phyloP scores from a whole-genome alignment of 169 alveolate genomes.

The Amoebophrya sp. region DNA sequence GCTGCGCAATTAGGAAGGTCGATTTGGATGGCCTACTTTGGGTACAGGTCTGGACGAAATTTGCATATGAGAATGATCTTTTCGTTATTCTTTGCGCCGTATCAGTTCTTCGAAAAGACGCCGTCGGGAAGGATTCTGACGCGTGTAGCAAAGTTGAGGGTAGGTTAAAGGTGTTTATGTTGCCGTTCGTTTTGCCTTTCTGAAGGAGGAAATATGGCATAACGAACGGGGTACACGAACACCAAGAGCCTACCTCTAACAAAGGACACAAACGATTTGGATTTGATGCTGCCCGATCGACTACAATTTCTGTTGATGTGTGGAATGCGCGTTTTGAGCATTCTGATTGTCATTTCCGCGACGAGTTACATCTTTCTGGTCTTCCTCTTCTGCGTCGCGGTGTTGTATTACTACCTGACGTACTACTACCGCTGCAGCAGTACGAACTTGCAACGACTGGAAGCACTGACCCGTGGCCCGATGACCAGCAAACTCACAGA shows the following conservation, averaged over 20 bases:
- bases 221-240: too few relatives aligned
- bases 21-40: background rate
- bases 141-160: too few relatives aligned
- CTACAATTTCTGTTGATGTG: background rate
- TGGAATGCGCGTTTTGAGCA: background rate
- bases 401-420: background rate
- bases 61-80: background rate
- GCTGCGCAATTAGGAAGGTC: background rate
- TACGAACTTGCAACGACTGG: background rate
- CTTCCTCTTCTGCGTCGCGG: background rate
- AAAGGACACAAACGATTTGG: background rate
- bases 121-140: background rate
- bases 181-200: too few relatives aligned
- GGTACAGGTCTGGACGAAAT: background rate
- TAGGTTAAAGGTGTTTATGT: too few relatives aligned
- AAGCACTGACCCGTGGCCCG: constrained; percentile 2
- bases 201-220: too few relatives aligned
- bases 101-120: background rate
- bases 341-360: background rate
- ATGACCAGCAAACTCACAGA: background rate
- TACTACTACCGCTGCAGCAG: background rate
- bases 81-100: background rate
- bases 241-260: too few relatives aligned
- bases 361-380: background rate
- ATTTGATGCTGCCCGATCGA: background rate